Evolutionary conservation across 495 filamentous ascomycete species (phyloP).

Genomic region (Hypoxylon perforatum): DNA sequence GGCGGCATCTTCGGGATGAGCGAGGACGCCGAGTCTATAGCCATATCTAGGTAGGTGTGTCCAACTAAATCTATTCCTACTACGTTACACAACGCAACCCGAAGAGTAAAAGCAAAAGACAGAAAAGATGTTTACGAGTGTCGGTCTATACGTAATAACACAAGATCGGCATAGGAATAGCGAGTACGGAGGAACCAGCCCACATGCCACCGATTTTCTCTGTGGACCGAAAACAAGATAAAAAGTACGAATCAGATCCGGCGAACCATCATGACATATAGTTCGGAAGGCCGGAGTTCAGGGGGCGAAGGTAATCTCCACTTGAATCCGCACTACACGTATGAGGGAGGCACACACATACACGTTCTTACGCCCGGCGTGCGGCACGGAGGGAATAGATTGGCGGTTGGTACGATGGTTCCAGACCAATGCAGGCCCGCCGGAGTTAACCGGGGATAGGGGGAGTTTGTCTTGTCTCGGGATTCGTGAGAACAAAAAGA

Average conservation of each 20-base stretch:
- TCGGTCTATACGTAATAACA: slow-evolving; percentile 1
- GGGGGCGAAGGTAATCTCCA: not conserved
- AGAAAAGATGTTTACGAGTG: not conserved
- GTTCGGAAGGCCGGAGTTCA: not conserved
- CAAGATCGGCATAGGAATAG: slow-evolving; percentile 20
- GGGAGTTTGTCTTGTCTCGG: not conserved
- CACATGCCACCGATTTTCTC: not conserved
- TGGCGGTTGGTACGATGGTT: not conserved
- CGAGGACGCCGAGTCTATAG: slow-evolving; percentile 5
- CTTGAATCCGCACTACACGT: not conserved
- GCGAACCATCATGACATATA: not conserved
- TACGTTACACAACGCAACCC: not conserved
- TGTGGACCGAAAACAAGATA: not conserved
- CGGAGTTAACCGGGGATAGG: slow-evolving; percentile 36
- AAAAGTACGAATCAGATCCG: not conserved
- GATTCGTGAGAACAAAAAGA: not conserved
- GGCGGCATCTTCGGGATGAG: slow-evolving; percentile 4
- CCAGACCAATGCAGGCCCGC: not conserved
- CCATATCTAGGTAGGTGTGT: not conserved
- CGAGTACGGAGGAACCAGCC: not conserved
- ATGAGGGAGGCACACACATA: too few relatives aligned
- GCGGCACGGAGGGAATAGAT: not conserved
- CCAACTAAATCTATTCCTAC: too few relatives aligned
- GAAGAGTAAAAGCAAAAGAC: not conserved
- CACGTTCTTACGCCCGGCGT: not conserved